Evolutionary conservation across 208 protist species (phyloP).

Genomic region (Angomonas ambiguus): DNA sequence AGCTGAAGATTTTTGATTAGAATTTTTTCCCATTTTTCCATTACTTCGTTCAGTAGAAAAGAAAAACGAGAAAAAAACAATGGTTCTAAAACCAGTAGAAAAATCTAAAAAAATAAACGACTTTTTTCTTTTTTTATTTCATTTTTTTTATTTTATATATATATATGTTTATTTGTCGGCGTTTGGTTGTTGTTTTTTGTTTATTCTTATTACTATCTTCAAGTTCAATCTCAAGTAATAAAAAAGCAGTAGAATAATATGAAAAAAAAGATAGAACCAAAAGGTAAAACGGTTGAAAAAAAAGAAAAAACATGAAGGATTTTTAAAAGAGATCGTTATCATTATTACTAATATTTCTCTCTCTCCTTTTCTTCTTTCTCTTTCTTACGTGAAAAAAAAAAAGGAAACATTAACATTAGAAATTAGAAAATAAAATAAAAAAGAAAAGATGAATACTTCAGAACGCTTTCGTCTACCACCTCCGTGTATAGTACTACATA

Average conservation of each 20-base stretch:
- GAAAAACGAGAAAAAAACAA: not conserved
- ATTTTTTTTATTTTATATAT: too few species aligned
- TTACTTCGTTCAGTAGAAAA: not conserved
- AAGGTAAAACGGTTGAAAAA: too few species aligned
- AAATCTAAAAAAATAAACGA: conserved; percentile 3
- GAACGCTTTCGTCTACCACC: not conserved
- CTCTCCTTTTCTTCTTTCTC: not conserved
- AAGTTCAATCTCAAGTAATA: not conserved
- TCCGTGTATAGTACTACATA: not conserved
- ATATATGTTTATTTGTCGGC: not conserved
- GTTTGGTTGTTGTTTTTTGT: not conserved
- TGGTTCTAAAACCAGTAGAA: not conserved
- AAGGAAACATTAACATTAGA: not conserved
- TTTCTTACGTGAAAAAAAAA: not conserved
- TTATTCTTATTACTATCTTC: conserved; percentile 6
- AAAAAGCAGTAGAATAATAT: not conserved
- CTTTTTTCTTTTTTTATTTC: not conserved
- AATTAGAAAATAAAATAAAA: too few species aligned
- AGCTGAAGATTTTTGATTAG: not conserved
- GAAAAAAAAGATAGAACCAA: not conserved
- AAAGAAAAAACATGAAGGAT: too few species aligned
- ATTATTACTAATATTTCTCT: too few species aligned
- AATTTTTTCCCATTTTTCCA: not conserved
- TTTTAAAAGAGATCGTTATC: too few species aligned
- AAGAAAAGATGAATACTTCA: not conserved